Conservation (phyloP, 139 green algal genomes). For the Chlamydomonas sp. region DNA sequence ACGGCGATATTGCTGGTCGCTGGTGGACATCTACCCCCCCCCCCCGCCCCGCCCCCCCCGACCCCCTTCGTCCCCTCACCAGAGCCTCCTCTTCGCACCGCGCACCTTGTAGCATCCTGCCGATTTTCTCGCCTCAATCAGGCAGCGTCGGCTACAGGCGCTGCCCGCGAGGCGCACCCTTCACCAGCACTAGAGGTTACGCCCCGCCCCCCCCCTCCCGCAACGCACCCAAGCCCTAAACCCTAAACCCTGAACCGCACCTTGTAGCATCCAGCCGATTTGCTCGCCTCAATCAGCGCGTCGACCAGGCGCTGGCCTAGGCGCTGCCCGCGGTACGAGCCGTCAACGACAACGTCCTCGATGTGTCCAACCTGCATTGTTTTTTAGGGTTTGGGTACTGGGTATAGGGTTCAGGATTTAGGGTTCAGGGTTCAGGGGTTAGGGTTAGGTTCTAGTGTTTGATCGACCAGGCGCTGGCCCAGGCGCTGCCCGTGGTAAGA, state of each 20-base stretch:
- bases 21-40: too few relatives aligned
- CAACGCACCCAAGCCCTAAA: too few relatives aligned
- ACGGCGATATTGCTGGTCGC: too few relatives aligned
- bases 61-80: too few relatives aligned
- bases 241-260: too few relatives aligned
- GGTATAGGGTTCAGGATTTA: neutral
- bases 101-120: slow-evolving; percentile 90
- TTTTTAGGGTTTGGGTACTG: too few relatives aligned
- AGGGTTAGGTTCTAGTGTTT: neutral
- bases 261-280: slow-evolving; percentile 81
- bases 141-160: slow-evolving; percentile 64
- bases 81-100: too few relatives aligned
- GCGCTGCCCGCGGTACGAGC: slow-evolving; percentile 47
- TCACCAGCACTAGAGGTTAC: too few relatives aligned
- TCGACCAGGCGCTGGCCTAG: slow-evolving; percentile 73
- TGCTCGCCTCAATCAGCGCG: slow-evolving; percentile 40
- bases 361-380: slow-evolving; percentile 69
- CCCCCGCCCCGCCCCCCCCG: too few relatives aligned
- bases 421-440: neutral
- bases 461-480: slow-evolving; percentile 35
- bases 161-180: slow-evolving; percentile 51
- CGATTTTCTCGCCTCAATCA: slow-evolving; percentile 38
- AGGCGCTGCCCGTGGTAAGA: slow-evolving; percentile 57
- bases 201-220: too few relatives aligned
- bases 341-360: slow-evolving; percentile 89